Evolutionary conservation across 73 alveolate genomes (phyloP).

Genomic region (Uronychia binucleata): DNA sequence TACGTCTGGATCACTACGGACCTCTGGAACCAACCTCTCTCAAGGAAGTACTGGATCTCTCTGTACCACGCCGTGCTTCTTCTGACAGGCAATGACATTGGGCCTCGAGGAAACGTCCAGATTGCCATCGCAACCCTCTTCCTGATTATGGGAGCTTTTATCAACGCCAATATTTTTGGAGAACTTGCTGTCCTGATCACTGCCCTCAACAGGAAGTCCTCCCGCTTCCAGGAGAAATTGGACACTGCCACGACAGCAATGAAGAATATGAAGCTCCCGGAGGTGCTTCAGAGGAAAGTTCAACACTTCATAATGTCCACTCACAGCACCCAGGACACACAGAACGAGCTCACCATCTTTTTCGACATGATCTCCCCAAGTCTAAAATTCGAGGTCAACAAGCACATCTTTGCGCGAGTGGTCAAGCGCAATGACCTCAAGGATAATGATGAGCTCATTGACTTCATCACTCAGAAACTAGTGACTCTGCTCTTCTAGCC

Average conservation of each 20-base stretch:
- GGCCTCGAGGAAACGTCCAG: slow-evolving; percentile 32
- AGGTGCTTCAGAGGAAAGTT: slow-evolving; percentile 15
- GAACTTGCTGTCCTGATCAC: slow-evolving; percentile 17
- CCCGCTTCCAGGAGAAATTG: slow-evolving; percentile 12
- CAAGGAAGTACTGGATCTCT: slow-evolving; percentile 14
- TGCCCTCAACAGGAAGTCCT: slow-evolving; percentile 1
- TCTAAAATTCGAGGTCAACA: slow-evolving; percentile 11
- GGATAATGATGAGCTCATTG: slow-evolving; percentile 11
- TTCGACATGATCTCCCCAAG: slow-evolving; percentile 22
- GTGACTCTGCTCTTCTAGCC: slow-evolving; percentile 20
- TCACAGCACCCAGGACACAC: slow-evolving; percentile 2
- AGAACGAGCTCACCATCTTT: not conserved
- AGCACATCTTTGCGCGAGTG: slow-evolving; percentile 19
- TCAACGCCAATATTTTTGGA: slow-evolving; percentile 32
- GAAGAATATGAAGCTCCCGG: slow-evolving; percentile 28
- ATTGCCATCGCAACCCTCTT: not conserved
- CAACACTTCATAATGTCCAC: slow-evolving; percentile 8
- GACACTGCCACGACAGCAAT: slow-evolving; percentile 41
- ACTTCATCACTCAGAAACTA: slow-evolving; percentile 4
- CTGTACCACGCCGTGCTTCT: slow-evolving; percentile 31
- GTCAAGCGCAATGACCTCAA: slow-evolving; percentile 11
- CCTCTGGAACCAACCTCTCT: not conserved
- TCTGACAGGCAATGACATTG: slow-evolving; percentile 31
- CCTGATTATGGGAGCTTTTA: slow-evolving; percentile 34
- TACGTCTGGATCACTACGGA: slow-evolving; percentile 19